phyloP scores from a whole-genome alignment of 306 rosid species.

The Sphenostylis stenocarpa region DNA sequence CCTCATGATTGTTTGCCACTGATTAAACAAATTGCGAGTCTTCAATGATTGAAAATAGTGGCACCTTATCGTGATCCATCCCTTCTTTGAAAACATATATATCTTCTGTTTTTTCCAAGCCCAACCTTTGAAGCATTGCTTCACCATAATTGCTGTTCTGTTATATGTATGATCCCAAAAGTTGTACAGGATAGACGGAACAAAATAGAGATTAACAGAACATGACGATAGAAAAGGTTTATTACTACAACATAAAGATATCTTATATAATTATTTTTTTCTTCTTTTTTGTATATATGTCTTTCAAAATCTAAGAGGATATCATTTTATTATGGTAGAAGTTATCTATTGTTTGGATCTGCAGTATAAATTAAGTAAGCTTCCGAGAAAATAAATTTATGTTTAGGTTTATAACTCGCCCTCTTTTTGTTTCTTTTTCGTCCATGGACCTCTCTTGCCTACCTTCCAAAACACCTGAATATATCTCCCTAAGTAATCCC shows the following conservation, averaged over 20 bases:
- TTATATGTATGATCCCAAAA: conserved; percentile 4
- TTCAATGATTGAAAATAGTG: conserved; percentile 1
- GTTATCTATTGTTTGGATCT: background rate
- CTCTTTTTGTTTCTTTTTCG: background rate
- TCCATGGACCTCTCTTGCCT: background rate
- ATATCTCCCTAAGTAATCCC: too few relatives aligned
- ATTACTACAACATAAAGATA: background rate
- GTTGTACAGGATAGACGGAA: background rate
- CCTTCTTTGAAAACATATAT: background rate
- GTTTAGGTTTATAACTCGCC: background rate
- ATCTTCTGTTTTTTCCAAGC: background rate
- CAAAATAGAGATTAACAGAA: background rate
- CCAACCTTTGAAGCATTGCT: background rate
- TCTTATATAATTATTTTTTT: background rate
- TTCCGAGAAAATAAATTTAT: background rate
- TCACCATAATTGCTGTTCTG: background rate
- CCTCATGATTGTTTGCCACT: background rate
- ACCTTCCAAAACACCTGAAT: background rate
- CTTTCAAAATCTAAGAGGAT: background rate
- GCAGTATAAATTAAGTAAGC: background rate
- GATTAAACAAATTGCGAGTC: background rate
- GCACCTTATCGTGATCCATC: background rate
- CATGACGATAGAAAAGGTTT: background rate
- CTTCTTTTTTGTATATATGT: background rate
- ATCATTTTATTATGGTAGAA: background rate